Evolutionary conservation across 768 basidiomycete genomes (phyloP).

Genomic region (Hygrophorus pudorinus): DNA sequence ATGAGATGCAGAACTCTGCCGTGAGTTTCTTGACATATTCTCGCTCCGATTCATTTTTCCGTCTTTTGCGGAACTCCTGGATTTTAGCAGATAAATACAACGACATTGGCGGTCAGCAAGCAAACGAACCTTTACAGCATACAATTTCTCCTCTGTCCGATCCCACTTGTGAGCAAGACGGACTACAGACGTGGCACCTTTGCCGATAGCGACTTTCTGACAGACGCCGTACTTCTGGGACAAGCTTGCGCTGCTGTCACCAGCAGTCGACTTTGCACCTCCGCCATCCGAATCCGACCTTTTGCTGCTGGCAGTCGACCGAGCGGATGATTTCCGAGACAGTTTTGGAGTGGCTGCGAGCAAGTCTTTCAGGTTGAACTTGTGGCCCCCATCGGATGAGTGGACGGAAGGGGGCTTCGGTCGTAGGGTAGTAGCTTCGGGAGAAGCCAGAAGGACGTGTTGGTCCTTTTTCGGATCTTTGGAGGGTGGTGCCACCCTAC

Average conservation of each 20-base stretch:
- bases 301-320: conserved; percentile 53
- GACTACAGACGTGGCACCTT: conserved; percentile 97
- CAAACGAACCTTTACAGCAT: conserved; percentile 84
- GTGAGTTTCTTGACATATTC: conserved; percentile 99
- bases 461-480: neutral
- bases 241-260: conserved; percentile 35
- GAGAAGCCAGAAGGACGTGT: conserved; percentile 14
- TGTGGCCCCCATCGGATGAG: conserved; percentile 52
- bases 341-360: conserved; percentile 69
- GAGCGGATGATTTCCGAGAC: conserved; percentile 53
- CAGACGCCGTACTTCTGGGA: conserved; percentile 95
- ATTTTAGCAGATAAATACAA: conserved; percentile 3
- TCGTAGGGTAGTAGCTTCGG: conserved; percentile 11
- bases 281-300: conserved; percentile 58
- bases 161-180: conserved; percentile 99
- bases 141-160: conserved; percentile 89
- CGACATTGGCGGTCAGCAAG: conserved; percentile 3
- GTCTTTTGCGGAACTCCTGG: conserved; percentile 94
- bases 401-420: conserved; percentile 35
- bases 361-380: conserved; percentile 79
- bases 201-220: conserved; percentile 94
- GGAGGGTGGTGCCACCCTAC: conserved; percentile 17
- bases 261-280: conserved; percentile 26
- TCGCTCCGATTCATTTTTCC: conserved; percentile 97
- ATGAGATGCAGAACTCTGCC: conserved; percentile 97